Evolutionary conservation across 1,284 basidiomycete species (phyloP), one percentile per base, ranked within the genome.

Genomic region (Boletus sp.): DNA sequence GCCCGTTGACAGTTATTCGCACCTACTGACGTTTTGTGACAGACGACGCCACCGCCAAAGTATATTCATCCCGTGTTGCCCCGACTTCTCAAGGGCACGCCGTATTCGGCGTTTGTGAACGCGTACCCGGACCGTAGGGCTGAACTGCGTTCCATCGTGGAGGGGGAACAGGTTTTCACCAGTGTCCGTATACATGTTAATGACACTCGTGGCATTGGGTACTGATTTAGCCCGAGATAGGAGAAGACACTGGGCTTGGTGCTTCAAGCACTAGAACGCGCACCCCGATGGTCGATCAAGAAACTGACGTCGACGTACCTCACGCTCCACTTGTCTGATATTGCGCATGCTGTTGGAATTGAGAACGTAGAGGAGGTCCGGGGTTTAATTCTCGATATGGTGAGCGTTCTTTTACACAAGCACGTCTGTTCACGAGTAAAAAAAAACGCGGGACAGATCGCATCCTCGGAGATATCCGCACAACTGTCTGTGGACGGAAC

Each of bases 271-370:
- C 65, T 90, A 27, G 76, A 76, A 8, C 75, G 80, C 13, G 80
- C 85, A 4, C 82, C 85, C 0, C 76, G 84, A 34, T 88, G 89
- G 79, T 71, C 80, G 42, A 78, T 93, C 54, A 81, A 81, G 65
- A 84, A 80, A 59, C 74, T 93, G 41, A 91, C 84, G 0, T 76
- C 77, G 43, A 90, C 88, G 6, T 93, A 91, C 59, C 75, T 89
- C 35, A 85, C 84, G 0, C 75, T 92, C 7, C 75, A 82, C 19
- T 68, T 93, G 7, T 62, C 69, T 0, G 86, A 91, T 51, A 85
- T 93, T 44, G 84, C 77, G 4, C 72, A 71, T 20, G 73, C 75
- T 10, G 74, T 88, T 37, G 79, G 77, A 26, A 75, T 84, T 33
- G 70, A 76, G 4, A 74, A 62, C 32, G 71, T 78, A 48, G 76